Evolutionary conservation across 768 basidiomycete genomes (phyloP).

Genomic region (Boletellus emodensis): DNA sequence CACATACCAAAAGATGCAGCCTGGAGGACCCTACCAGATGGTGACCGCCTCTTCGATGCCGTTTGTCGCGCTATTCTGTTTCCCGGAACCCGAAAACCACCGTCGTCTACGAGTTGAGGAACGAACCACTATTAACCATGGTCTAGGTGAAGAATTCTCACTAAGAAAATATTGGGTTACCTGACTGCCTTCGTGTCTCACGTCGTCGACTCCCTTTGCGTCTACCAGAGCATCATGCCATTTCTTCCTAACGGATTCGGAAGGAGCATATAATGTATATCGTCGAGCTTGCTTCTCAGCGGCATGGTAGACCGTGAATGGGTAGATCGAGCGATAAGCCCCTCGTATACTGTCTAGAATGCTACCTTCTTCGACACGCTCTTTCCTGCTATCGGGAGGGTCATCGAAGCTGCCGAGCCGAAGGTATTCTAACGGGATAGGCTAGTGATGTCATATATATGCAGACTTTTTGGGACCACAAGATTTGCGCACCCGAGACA

Average conservation of each 20-base stretch:
- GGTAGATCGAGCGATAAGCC: slow-evolving; percentile 56
- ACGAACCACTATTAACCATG: slow-evolving; percentile 56
- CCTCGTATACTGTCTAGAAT: slow-evolving; percentile 54
- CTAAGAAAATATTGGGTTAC: slow-evolving; percentile 33
- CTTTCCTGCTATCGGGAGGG: slow-evolving; percentile 60
- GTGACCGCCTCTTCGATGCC: slow-evolving; percentile 25
- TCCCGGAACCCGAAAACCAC: slow-evolving; percentile 53
- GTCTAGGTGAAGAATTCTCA: slow-evolving; percentile 7
- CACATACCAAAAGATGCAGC: slow-evolving; percentile 63
- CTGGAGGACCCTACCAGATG: slow-evolving; percentile 56
- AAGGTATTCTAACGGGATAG: slow-evolving; percentile 77
- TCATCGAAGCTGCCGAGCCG: slow-evolving; percentile 61
- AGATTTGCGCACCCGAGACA: slow-evolving; percentile 55
- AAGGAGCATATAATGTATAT: slow-evolving; percentile 69
- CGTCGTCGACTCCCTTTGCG: slow-evolving; percentile 60
- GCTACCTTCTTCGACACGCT: slow-evolving; percentile 53
- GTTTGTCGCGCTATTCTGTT: slow-evolving; percentile 29
- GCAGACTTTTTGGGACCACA: not conserved
- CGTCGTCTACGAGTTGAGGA: slow-evolving; percentile 53
- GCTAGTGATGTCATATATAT: slow-evolving; percentile 41
- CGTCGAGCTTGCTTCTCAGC: slow-evolving; percentile 49
- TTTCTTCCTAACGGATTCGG: slow-evolving; percentile 52
- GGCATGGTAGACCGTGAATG: slow-evolving; percentile 76
- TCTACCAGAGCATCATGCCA: slow-evolving; percentile 63
- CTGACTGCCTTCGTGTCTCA: slow-evolving; percentile 68